Conservation (phyloP, 73 alveolate genomes). For the Tetrahymena borealis region DNA sequence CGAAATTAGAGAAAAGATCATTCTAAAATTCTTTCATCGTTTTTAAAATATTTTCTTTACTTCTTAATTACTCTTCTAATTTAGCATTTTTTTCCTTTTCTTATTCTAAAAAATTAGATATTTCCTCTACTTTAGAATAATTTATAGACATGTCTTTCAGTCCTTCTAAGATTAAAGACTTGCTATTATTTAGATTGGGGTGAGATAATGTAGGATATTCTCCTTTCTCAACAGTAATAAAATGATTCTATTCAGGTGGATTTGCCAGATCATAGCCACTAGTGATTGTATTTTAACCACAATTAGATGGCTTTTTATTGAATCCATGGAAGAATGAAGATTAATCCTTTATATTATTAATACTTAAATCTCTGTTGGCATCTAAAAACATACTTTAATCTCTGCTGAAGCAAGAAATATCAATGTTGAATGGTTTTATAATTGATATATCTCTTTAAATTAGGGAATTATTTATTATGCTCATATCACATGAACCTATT, state of each 20-base stretch:
- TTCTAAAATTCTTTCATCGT: background rate
- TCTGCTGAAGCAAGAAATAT: background rate
- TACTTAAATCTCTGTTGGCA: background rate
- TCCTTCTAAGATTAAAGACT: background rate
- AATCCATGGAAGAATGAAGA: background rate
- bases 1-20: background rate
- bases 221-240: background rate
- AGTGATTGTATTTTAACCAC: background rate
- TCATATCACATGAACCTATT: background rate
- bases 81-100: background rate
- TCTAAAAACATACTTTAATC: background rate
- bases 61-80: background rate
- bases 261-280: background rate
- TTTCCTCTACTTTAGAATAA: background rate
- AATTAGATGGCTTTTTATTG: background rate
- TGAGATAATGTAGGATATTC: background rate
- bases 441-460: background rate
- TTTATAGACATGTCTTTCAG: background rate
- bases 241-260: background rate
- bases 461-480: background rate
- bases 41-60: background rate
- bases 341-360: background rate
- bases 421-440: background rate
- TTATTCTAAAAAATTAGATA: background rate
- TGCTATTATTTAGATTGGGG: background rate